Evolutionary conservation across 2,329 filamentous ascomycete species (phyloP), one percentile per base, ranked within the genome.

Genomic region (Alternaria arbusti): DNA sequence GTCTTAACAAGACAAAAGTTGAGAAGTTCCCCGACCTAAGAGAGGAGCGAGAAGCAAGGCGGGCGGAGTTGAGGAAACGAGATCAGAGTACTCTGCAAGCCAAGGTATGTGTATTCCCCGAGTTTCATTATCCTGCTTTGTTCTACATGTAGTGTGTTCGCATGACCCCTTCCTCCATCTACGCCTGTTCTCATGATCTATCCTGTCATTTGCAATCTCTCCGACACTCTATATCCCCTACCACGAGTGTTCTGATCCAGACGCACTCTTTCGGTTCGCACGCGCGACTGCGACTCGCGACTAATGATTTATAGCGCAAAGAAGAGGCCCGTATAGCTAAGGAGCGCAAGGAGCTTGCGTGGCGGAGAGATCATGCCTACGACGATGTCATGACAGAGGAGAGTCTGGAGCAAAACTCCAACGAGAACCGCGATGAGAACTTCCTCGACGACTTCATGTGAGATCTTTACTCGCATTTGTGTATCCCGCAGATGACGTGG

Each of bases 351-450:
- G 91, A 96, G 81, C 88, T 95, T 82, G 96, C 96, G 80, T 97
- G 90, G 86, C 93, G 97, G 81, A 96, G 96, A 82, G 94, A 97
- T n/a, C 95, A 99, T 82, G 95, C 94, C 2, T 99, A 99, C 80
- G 96, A 98, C 77, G 94, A 97, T 50, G 81, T 97, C 57, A 94
- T 97, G 80, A 89, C 87, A 5, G 93, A 96, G 57, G 92, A 97
- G 61, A 91, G 91, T 72, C 86, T 97, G 83, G 89, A 89, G 46
- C 82, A 80, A 22, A 89, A 89, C 59, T 97, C 90, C 82, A 99
- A 99, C 80, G 92, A 97, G 81, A 89, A 97, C 75, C 88, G 93
- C 13, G 86, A 87, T 66, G 87, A 89, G 63, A 85, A 92, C 78
- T 94, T 92, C 83, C 87, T 93, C 75, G 94, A 97, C 63, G 95